Percentiles rank a stretch among this genome's conserved stretches.
Evolutionary conservation across 2,329 filamentous ascomycete species (phyloP).

Genomic region (Pezicula carpinea): DNA sequence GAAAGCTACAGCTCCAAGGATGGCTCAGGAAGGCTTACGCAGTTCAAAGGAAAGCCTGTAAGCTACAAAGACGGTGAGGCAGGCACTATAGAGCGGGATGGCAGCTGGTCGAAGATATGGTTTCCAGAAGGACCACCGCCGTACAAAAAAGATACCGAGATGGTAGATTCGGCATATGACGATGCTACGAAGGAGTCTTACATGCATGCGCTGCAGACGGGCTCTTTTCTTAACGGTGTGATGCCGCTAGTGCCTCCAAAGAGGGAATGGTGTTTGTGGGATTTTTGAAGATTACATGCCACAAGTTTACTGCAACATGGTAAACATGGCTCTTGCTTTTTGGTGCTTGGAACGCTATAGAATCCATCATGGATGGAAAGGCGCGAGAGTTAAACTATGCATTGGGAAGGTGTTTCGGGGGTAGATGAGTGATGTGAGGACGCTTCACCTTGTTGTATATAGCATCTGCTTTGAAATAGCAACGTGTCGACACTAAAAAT

Average conservation of each 20-base stretch:
- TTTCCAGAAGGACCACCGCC: conserved; percentile 66
- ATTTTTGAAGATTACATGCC: conserved; percentile 49
- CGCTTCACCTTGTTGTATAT: too few relatives aligned
- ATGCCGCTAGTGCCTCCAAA: conserved; percentile 78
- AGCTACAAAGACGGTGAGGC: conserved; percentile 50
- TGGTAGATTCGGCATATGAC: conserved; percentile 51
- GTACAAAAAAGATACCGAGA: conserved; percentile 60
- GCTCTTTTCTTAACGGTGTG: conserved; percentile 62
- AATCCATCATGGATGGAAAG: background rate
- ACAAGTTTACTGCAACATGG: background rate
- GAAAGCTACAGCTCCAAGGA: conserved; percentile 18
- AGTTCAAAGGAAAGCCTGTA: conserved; percentile 62
- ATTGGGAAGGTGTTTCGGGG: background rate
- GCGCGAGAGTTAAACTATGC: background rate
- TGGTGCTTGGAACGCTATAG: too few relatives aligned
- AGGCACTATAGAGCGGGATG: conserved; percentile 46
- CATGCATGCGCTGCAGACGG: conserved; percentile 57
- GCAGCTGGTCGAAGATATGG: conserved; percentile 61
- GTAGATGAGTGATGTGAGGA: too few relatives aligned
- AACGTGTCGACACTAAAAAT: too few relatives aligned
- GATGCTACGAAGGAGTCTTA: conserved; percentile 60
- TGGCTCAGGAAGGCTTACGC: conserved; percentile 36
- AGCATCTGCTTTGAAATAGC: too few relatives aligned
- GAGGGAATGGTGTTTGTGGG: conserved; percentile 69
- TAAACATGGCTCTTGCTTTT: background rate